Evolutionary conservation across 768 basidiomycete genomes (phyloP).

Genomic region (Auricularia cornea): DNA sequence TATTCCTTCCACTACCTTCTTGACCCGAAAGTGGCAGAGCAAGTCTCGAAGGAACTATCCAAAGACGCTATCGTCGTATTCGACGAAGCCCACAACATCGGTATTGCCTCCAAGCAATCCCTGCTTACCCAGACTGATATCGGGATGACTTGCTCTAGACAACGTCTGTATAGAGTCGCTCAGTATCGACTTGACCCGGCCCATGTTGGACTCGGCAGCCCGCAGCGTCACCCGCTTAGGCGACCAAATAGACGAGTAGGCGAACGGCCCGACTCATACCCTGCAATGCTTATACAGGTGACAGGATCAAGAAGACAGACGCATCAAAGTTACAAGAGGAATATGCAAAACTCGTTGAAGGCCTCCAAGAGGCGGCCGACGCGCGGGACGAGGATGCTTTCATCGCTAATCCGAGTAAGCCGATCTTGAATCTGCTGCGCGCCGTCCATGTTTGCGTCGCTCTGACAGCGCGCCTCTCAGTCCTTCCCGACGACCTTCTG

Average conservation of each 20-base stretch:
- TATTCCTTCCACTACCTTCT: constrained; percentile 99
- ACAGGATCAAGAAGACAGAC: constrained; percentile 88
- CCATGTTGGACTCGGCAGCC: constrained; percentile 92
- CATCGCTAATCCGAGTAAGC: constrained; percentile 77
- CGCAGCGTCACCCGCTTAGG: constrained; percentile 79
- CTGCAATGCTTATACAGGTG: not conserved
- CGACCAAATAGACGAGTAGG: constrained; percentile 92
- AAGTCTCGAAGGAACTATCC: constrained; percentile 95
- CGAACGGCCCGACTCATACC: constrained; percentile 4
- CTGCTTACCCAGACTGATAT: not conserved
- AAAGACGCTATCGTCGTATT: constrained; percentile 99
- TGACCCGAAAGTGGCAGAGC: constrained; percentile 98
- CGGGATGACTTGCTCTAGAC: constrained; percentile 36
- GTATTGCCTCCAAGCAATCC: constrained; percentile 33
- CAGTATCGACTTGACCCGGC: constrained; percentile 92
- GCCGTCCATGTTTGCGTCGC: not conserved
- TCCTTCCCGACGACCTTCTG: constrained; percentile 88
- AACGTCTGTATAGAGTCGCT: constrained; percentile 99
- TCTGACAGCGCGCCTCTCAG: constrained; percentile 28
- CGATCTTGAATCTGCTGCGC: constrained; percentile 10
- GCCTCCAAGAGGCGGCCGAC: constrained; percentile 72
- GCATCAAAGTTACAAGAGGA: constrained; percentile 93
- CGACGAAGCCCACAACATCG: constrained; percentile 99
- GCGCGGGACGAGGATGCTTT: constrained; percentile 64
- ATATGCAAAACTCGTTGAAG: constrained; percentile 91